Base-by-base conservation (phyloP, 2,329 filamentous ascomycete species). In the Beauveria australis region DNA sequence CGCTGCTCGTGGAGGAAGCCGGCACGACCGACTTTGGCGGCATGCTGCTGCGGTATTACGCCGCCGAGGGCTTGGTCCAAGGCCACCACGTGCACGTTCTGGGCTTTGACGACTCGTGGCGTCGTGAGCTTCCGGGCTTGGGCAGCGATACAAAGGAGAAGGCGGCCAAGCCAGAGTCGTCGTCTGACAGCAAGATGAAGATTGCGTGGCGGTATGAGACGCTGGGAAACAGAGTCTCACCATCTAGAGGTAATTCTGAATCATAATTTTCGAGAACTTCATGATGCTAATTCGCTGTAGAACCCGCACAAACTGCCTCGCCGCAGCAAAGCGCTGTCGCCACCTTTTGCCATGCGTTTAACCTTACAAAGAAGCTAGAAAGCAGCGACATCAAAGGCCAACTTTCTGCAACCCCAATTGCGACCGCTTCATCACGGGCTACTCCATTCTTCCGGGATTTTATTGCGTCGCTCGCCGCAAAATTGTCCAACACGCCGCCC, bases 121-220 rank as follows among this genome's bases (percentile, higher is more conserved):
- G 86, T 43, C 80, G 89, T 64, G 91, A 93, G 66, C 78, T 99
- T 24, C 94, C 94, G 3, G 93, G 89, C 0, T 72, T 95, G 40
- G 80, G 79, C 1, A 75, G 68, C 10, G 72, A 74, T 18, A 66
- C 68, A 53, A 63, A 71, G 64, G 74, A 79, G 55, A 78, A 68
- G 73, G 70, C 69, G 47, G 63, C 66, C 66, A 76, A 72, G 60
- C 66, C 79, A 37, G 76, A 79, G 44, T 59, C 70, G 18, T 66
- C 71, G 3, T 68, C 74, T 2, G 79, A 81, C 16, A 89, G 93
- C 64, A 92, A 88, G 74, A 97, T 99, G 94, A 97, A 96, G 77
- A 99, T 99, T 77, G 94, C 94, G 3, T 99, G 94, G 94, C 83
- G 94, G 72, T 99, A 99, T 75, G 92, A 97, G 74, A 83, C 86